phyloP scores from a whole-genome alignment of 176 grass and related monocot genomes.

The Carex myosuroides region DNA sequence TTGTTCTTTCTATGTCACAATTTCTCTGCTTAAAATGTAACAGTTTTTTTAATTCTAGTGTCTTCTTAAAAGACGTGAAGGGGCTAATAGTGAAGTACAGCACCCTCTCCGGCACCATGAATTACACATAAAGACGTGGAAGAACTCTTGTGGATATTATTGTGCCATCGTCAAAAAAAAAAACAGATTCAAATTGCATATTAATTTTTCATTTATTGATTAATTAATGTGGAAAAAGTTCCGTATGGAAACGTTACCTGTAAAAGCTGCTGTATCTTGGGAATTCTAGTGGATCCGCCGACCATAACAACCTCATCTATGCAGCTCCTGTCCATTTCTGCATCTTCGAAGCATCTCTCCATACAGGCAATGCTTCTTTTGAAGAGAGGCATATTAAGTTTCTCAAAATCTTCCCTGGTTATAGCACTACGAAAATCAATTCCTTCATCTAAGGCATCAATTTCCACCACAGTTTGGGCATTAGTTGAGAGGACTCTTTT shows the following conservation, averaged over 20 bases:
- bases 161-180: no score
- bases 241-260: neutral
- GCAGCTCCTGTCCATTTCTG: neutral
- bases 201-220: no score
- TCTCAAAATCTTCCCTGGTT: neutral
- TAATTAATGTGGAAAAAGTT: no score
- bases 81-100: no score
- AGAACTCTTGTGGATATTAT: no score
- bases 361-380: neutral
- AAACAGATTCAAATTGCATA: no score
- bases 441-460: conserved; percentile 21
- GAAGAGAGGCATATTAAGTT: neutral
- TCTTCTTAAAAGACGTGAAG: no score
- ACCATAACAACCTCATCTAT: conserved; percentile 11
- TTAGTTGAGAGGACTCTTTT: conserved; percentile 17
- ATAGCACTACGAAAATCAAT: conserved; percentile 1
- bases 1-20: no score
- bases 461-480: conserved; percentile 2
- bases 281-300: conserved; percentile 2
- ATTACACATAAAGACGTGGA: no score
- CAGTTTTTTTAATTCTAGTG: no score
- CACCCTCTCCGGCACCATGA: no score
- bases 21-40: no score
- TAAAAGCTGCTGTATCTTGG: neutral
- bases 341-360: neutral